Conservation (phyloP, 306 rosid genomes). For the Glycine latifolia region DNA sequence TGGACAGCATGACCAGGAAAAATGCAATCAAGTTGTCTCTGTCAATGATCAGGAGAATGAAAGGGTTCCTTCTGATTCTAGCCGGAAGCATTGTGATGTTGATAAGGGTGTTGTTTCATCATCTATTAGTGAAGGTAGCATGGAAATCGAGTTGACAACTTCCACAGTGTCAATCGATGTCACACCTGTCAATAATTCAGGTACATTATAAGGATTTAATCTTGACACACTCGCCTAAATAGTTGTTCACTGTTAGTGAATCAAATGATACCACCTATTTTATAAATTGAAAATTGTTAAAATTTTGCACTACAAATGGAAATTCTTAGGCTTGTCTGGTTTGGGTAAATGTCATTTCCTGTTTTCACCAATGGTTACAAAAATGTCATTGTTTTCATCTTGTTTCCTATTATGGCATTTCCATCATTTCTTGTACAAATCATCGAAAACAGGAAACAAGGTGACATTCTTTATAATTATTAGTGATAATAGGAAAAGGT, state of each 20-base stretch:
- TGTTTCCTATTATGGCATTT: not conserved
- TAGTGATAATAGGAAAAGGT: not conserved
- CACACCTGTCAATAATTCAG: constrained; percentile 59
- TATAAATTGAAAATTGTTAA: not conserved
- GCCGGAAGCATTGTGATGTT: constrained; percentile 46
- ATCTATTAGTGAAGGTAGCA: constrained; percentile 44
- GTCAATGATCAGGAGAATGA: constrained; percentile 53
- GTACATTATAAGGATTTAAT: constrained; percentile 52
- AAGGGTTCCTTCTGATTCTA: constrained; percentile 51
- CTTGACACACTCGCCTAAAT: not conserved
- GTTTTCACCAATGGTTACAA: not conserved
- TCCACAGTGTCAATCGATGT: constrained; percentile 42
- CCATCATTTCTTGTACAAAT: not conserved
- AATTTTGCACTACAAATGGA: not conserved
- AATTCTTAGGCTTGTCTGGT: not conserved
- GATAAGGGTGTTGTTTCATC: constrained; percentile 55
- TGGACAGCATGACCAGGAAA: constrained; percentile 45
- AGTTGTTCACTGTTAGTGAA: not conserved
- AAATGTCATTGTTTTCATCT: not conserved
- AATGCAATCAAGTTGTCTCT: constrained; percentile 47
- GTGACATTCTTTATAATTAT: not conserved
- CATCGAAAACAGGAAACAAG: not conserved
- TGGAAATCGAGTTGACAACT: constrained; percentile 52
- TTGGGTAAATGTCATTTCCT: not conserved
- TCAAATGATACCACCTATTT: constrained; percentile 9